Percentiles rank a stretch among this genome's conserved stretches.
These are phyloP conservation scores for Bipolaris victoriae DNA, from an alignment of 2,329 filamentous ascomycete species.

Conservation along the genomic window DNA sequence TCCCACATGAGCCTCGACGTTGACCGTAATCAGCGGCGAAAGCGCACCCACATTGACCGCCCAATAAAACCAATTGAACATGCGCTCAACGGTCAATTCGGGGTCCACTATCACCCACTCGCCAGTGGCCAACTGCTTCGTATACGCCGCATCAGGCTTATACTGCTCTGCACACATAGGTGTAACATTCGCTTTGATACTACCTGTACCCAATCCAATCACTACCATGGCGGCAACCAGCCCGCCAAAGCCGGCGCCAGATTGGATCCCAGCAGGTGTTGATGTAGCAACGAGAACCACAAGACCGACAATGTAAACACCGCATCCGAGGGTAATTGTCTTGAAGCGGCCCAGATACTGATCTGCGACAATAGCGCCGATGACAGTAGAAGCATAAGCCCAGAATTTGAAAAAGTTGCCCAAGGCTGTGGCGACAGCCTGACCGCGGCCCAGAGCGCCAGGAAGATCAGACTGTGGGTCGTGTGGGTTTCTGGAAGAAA, in stretches of 20 bases:
- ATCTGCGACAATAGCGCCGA: slow-evolving; percentile 20
- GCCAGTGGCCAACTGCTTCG: slow-evolving; percentile 8
- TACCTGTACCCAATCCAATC: slow-evolving; percentile 18
- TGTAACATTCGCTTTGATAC: slow-evolving; percentile 20
- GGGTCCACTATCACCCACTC: slow-evolving; percentile 18
- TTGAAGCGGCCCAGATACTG: slow-evolving; percentile 21
- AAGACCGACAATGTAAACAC: slow-evolving; percentile 17
- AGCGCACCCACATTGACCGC: slow-evolving; percentile 13
- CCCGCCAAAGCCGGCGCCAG: slow-evolving; percentile 12
- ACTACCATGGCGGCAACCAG: slow-evolving; percentile 13
- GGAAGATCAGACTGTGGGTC: slow-evolving; percentile 11
- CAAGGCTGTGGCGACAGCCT: slow-evolving; percentile 14
- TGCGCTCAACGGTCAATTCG: slow-evolving; percentile 13
- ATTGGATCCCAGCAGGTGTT: slow-evolving; percentile 7
- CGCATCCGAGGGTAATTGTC: slow-evolving; percentile 5
- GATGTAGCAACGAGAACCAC: slow-evolving; percentile 15
- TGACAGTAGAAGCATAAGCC: slow-evolving; percentile 12
- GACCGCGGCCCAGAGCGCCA: slow-evolving; percentile 11
- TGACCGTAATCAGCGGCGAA: slow-evolving; percentile 14
- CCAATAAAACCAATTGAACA: slow-evolving; percentile 20
- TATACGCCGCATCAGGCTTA: not conserved
- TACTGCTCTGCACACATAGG: slow-evolving; percentile 21
- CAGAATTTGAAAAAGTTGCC: slow-evolving; percentile 16
- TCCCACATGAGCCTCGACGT: slow-evolving; percentile 14
- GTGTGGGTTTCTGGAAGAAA: not conserved